These are phyloP conservation scores for Marchantia paleacea DNA, from an alignment of 225 moss, liverwort and hornwort genomes.

Conservation along the genomic window DNA sequence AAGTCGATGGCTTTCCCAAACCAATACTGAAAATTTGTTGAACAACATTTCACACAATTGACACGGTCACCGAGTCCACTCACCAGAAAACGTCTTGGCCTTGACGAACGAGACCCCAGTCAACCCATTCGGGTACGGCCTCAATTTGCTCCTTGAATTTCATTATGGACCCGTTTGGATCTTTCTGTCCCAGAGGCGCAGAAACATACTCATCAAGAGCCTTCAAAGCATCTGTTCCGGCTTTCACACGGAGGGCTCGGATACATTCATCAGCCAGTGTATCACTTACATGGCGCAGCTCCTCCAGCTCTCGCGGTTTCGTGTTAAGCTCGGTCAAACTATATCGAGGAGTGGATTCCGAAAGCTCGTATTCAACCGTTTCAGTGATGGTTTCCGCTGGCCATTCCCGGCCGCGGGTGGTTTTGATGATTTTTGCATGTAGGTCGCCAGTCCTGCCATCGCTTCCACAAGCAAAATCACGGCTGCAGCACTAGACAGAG, in stretches of 20 bases:
- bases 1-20: no score
- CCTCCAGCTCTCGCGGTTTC: conserved; percentile 1
- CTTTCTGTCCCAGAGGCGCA: background rate
- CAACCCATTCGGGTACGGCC: conserved; percentile 16
- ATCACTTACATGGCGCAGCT: conserved; percentile 3
- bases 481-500: no score
- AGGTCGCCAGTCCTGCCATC: no score
- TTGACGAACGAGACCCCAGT: background rate
- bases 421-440: no score
- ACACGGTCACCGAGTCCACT: background rate
- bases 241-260: background rate
- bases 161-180: background rate
- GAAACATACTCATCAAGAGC: background rate
- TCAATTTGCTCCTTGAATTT: background rate
- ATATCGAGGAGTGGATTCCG: background rate
- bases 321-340: background rate
- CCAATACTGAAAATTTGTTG: no score
- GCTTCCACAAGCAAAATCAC: no score
- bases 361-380: background rate
- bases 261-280: conserved; percentile 3
- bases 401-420: no score
- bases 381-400: conserved; percentile 1
- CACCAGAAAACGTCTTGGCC: conserved; percentile 17
- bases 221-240: background rate
- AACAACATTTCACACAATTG: no score